phyloP scores from a whole-genome alignment of 192 early-diverging fungal species.

The Lobosporangium transversale region DNA sequence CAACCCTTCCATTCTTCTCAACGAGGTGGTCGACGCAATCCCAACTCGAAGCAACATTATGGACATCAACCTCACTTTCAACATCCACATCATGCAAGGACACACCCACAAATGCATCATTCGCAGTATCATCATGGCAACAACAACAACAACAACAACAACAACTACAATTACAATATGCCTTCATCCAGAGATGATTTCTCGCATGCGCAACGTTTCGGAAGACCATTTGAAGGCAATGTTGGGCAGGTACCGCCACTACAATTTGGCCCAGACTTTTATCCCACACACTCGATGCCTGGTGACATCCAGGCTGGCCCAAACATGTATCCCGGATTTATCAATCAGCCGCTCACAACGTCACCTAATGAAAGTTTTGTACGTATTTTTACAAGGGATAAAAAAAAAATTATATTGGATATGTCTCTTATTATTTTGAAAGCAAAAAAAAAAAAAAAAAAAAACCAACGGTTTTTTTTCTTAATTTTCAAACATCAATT shows the following conservation, averaged over 20 bases:
- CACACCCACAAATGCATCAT: conserved; percentile 31
- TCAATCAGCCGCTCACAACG: conserved; percentile 1
- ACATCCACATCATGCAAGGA: conserved; percentile 29
- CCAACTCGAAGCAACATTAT: conserved; percentile 7
- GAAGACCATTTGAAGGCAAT: conserved; percentile 18
- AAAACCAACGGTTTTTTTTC: no score
- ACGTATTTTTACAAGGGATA: background rate
- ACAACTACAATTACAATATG: conserved; percentile 3
- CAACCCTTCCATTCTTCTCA: conserved; percentile 8
- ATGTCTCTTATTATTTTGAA: no score
- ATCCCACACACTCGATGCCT: background rate
- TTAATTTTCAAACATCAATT: conserved; percentile 11
- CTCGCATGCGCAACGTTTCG: conserved; percentile 11
- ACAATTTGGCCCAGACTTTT: conserved; percentile 23
- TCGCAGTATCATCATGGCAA: conserved; percentile 13
- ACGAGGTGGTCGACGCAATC: conserved; percentile 31
- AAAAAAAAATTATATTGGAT: background rate
- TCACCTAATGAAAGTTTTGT: conserved; percentile 28
- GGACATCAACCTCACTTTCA: conserved; percentile 31
- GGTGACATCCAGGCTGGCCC: conserved; percentile 4
- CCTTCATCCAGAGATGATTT: conserved; percentile 33
- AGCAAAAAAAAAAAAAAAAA: no score
- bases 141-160: conserved; percentile 4
- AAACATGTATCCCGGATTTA: conserved; percentile 16
- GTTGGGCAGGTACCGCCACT: conserved; percentile 1